These are phyloP conservation scores for Bolboschoenoplectus hybrid DNA, from an alignment of 202 grass and related monocot genomes.

Conservation along the genomic window DNA sequence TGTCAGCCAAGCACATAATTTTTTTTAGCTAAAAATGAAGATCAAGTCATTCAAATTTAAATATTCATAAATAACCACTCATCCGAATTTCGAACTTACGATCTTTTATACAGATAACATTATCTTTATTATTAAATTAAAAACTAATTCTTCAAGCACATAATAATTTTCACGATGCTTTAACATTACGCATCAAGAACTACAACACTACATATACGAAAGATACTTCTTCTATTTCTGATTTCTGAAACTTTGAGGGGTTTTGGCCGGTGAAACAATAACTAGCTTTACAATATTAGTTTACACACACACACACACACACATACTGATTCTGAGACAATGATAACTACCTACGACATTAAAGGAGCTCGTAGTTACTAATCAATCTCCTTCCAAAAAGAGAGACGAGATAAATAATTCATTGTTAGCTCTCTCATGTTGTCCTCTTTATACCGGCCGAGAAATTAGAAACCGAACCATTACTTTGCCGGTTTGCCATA, in stretches of 20 bases:
- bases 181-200: no score
- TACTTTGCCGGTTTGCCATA: background rate
- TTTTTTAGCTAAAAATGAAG: no score
- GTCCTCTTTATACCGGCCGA: background rate
- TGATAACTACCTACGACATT: constrained; percentile 28
- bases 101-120: no score
- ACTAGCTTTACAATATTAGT: background rate
- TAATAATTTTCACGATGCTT: no score
- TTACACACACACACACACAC: background rate
- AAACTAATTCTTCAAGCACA: no score
- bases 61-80: no score
- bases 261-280: background rate
- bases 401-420: background rate
- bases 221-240: background rate
- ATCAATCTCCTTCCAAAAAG: background rate
- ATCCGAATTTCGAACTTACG: no score
- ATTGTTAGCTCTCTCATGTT: constrained; percentile 6
- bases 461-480: constrained; percentile 6
- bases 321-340: background rate
- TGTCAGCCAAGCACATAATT: no score
- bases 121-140: no score
- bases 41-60: no score
- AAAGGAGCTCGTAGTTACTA: background rate
- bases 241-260: background rate
- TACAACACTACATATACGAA: background rate